phyloP scores from a whole-genome alignment of 345 rosid species.

The Eucalyptus erythrocorys region DNA sequence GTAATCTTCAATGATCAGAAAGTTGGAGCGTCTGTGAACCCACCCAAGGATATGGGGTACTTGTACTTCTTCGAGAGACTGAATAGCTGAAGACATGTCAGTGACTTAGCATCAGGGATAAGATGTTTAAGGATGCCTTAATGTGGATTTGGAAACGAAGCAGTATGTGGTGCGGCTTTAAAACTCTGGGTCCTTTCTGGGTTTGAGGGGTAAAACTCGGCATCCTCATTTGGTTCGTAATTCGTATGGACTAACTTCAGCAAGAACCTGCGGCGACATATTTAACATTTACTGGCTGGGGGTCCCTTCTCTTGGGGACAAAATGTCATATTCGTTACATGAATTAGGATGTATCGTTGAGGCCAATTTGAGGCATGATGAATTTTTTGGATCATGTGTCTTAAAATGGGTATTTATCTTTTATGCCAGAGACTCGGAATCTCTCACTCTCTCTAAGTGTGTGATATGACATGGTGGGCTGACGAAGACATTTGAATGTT shows the following conservation, averaged over 20 bases:
- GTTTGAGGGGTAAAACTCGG: not conserved
- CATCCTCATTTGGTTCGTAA: not conserved
- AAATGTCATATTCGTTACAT: not conserved
- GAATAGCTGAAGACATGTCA: slow-evolving; percentile 18
- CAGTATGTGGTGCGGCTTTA: not conserved
- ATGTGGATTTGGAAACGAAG: not conserved
- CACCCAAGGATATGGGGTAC: slow-evolving; percentile 98
- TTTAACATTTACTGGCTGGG: not conserved
- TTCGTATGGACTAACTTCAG: not conserved
- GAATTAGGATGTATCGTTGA: not conserved
- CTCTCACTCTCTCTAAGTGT: not conserved
- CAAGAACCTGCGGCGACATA: not conserved
- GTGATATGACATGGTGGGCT: not conserved
- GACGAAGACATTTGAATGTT: not conserved
- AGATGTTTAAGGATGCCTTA: not conserved
- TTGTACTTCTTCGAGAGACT: slow-evolving; percentile 90
- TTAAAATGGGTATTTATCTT: not conserved
- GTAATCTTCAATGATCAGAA: slow-evolving; percentile 82
- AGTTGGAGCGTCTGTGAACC: slow-evolving; percentile 77
- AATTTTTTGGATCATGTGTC: not conserved
- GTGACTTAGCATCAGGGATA: not conserved
- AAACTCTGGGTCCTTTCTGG: not conserved
- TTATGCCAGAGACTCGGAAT: not conserved
- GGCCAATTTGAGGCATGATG: not conserved
- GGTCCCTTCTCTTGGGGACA: not conserved